A percentile compares a stretch with the other conserved stretches of the same genome.
These are phyloP conservation scores for Nadsonia starkeyi-henricii DNA, from an alignment of 1,139 yeast genomes.

Conservation along the genomic window DNA sequence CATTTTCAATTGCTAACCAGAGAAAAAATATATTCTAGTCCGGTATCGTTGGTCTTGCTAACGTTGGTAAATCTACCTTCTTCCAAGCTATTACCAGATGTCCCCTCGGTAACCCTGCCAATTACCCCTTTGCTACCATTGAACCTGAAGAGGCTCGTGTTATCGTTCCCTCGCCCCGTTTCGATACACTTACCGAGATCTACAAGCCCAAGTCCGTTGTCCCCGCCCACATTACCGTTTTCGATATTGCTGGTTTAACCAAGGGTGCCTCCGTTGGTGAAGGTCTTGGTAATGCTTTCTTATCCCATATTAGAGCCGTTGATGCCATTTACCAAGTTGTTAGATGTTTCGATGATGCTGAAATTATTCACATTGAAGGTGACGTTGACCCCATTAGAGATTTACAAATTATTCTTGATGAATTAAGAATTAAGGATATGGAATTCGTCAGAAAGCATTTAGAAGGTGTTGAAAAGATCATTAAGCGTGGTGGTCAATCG, in stretches of 20 bases:
- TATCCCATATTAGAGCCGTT: conserved; percentile 87
- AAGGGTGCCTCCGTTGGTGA: conserved; percentile 94
- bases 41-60: conserved; percentile 92
- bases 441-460: conserved; percentile 87
- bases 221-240: conserved; percentile 80
- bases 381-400: conserved; percentile 95
- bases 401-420: conserved; percentile 81
- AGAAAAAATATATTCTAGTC: conserved; percentile 32
- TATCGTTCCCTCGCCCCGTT: conserved; percentile 77
- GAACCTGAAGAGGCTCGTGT: conserved; percentile 97
- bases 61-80: conserved; percentile 76
- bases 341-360: conserved; percentile 96
- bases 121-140: conserved; percentile 93
- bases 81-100: conserved; percentile 59
- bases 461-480: conserved; percentile 74
- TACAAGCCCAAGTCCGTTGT: conserved; percentile 62
- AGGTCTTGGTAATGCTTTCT: conserved; percentile 92
- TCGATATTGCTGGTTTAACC: conserved; percentile 91
- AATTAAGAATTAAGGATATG: conserved; percentile 89
- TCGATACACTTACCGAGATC: conserved; percentile 52
- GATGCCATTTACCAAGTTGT: conserved; percentile 97
- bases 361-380: conserved; percentile 94
- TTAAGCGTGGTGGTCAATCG: conserved; percentile 85
- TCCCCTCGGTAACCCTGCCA: conserved; percentile 90
- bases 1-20: background rate